Conservation (phyloP, 2,329 filamentous ascomycete species). For the Colletotrichum sp. region DNA sequence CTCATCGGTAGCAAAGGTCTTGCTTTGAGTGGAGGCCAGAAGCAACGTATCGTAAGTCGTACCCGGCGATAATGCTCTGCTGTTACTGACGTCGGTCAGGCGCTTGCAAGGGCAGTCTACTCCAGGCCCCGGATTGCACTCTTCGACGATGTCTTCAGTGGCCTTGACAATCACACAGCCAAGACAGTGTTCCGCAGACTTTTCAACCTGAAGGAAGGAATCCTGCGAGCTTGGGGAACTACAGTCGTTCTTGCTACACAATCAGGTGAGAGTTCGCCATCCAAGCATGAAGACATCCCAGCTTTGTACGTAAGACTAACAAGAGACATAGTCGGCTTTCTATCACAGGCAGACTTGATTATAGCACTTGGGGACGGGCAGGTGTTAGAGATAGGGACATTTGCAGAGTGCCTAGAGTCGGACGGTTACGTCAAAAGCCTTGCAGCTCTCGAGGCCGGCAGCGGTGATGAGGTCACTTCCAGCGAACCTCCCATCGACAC, state of each 20-base stretch:
- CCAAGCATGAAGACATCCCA: background rate
- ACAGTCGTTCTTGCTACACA: conserved; percentile 44
- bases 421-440: conserved; percentile 38
- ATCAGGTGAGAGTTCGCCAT: conserved; percentile 23
- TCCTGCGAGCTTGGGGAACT: conserved; percentile 31
- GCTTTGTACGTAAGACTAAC: background rate
- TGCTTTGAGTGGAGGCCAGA: conserved; percentile 52
- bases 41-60: conserved; percentile 41
- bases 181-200: conserved; percentile 32
- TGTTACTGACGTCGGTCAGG: conserved; percentile 24
- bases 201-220: conserved; percentile 28
- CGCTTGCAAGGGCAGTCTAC: conserved; percentile 43
- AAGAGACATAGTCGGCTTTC: conserved; percentile 1
- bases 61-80: too few relatives aligned
- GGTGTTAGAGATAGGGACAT: conserved; percentile 38
- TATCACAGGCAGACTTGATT: conserved; percentile 40
- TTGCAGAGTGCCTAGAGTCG: conserved; percentile 32
- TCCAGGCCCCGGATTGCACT: conserved; percentile 33
- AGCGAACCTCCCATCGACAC: background rate
- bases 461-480: too few relatives aligned
- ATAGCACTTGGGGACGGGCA: conserved; percentile 34
- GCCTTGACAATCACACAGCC: conserved; percentile 39
- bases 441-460: background rate
- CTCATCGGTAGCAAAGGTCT: conserved; percentile 49
- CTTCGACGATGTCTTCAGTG: conserved; percentile 44